Base-by-base conservation (phyloP, 176 grass and related monocot species). In the Cenchrus americanus region DNA sequence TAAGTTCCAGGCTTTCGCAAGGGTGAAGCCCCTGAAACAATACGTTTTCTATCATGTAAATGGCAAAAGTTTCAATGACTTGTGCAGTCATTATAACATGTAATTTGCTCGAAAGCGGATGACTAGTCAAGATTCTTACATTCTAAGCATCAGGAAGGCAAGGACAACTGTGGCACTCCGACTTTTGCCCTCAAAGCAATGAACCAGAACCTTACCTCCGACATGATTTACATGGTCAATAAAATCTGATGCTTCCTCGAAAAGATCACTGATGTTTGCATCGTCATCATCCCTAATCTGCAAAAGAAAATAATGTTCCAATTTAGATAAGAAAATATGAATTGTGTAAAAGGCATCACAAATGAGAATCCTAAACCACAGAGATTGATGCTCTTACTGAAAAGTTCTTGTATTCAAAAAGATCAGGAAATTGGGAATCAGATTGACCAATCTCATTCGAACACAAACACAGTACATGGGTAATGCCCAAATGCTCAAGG, bases 381-480 rank as follows among this genome's bases (percentile, higher is more conserved):
- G 73, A 76, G 15, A 75, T 61, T 26, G 69, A 82, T 54, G 79
- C 66, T 77, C 91, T 87, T 95, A 93, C 96, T 59, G 93, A 99
- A 59, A 99, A 96, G 90, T 99, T 96, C 82, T 92, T 94, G 87
- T 99, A 99, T 69, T 94, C 73, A 69, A 99, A 99, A 90, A 94
- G 83, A 75, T 92, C 87, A 60, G 85, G 96, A 87, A 88, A 99
- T 37, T 99, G 96, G 59, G 96, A 94, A 99, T 96, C 93, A 14
- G 96, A 99, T 89, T 96, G 96, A 63, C 96, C 96, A 86, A 96
- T 96, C 89, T 99, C 96, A 87, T 99, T 98, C 1, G 93, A 96
- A 90, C 96, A 98, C 83, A 99, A 89, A 71, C 96, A 96, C 46
- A 99, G 86, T 94, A 99, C 87, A 86, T 99, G 91, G 46, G 93